These are phyloP conservation scores for Colletotrichum sp. DNA, from an alignment of 2,329 filamentous ascomycete species.

Conservation along the genomic window DNA sequence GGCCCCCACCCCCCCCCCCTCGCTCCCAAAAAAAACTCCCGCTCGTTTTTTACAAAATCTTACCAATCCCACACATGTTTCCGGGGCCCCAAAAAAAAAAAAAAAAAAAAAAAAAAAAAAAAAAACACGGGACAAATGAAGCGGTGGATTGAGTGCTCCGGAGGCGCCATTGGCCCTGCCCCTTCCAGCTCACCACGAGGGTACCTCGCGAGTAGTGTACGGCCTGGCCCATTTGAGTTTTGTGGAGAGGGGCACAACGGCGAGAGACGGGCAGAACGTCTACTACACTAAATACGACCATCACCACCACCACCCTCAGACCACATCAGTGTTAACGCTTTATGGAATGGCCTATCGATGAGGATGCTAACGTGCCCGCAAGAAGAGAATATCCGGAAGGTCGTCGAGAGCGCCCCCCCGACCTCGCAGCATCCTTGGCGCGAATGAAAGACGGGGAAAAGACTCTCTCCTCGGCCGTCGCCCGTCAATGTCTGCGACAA, in stretches of 20 bases:
- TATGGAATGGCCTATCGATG: background rate
- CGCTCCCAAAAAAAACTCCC: too few species aligned
- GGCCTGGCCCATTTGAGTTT: background rate
- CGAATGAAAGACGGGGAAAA: background rate
- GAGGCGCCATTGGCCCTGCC: background rate
- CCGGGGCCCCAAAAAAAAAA: too few species aligned
- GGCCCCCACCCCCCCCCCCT: too few species aligned
- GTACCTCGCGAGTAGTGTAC: background rate
- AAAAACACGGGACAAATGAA: background rate
- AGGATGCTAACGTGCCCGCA: background rate
- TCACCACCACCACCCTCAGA: background rate
- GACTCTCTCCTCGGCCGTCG: background rate
- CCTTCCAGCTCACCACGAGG: background rate
- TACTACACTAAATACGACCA: background rate
- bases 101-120: too few species aligned
- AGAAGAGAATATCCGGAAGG: background rate
- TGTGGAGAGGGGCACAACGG: background rate
- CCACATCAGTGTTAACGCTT: background rate
- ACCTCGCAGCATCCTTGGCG: background rate
- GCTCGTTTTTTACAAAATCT: too few species aligned
- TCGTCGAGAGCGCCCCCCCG: background rate
- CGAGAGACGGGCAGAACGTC: background rate
- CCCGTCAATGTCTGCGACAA: background rate
- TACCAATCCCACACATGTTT: too few species aligned
- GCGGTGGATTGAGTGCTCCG: background rate